Percentiles rank a stretch among this genome's conserved stretches.
These are phyloP conservation scores for Hypoxylon sp. DNA, from an alignment of 2,329 filamentous ascomycete genomes.

Conservation along the genomic window DNA sequence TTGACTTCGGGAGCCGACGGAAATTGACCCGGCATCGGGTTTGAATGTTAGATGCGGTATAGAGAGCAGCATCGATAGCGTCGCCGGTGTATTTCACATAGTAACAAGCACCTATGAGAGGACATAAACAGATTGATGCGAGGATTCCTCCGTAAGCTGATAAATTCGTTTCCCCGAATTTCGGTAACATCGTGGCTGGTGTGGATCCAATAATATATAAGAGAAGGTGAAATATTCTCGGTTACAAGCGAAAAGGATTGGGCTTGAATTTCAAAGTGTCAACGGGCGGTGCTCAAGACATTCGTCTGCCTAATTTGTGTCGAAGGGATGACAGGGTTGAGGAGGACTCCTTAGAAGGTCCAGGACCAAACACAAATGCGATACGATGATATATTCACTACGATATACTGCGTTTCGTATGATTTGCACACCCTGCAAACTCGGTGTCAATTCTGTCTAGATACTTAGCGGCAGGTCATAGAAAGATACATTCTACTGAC, in stretches of 20 bases:
- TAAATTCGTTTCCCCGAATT: background rate
- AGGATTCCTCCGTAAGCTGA: background rate
- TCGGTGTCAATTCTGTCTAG: background rate
- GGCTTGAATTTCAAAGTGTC: background rate
- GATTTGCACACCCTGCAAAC: background rate
- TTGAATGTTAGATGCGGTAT: background rate
- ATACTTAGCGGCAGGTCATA: background rate
- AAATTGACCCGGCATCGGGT: conserved; percentile 18
- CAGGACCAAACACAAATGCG: background rate
- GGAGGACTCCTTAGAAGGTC: conserved; percentile 10
- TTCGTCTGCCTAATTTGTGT: conserved; percentile 7
- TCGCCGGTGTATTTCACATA: conserved; percentile 6
- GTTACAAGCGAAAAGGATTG: background rate
- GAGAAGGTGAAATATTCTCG: background rate
- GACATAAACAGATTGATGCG: background rate
- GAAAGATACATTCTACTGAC: background rate
- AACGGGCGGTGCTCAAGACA: background rate
- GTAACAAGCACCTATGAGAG: conserved; percentile 5
- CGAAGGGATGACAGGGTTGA: conserved; percentile 10
- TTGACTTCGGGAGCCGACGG: conserved; percentile 31
- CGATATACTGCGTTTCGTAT: background rate
- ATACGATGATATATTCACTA: background rate
- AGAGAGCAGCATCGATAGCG: background rate
- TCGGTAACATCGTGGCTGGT: background rate
- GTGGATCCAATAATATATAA: background rate